Percentiles rank a stretch among this genome's conserved stretches.
Evolutionary conservation across 176 grass and related monocot species (phyloP).

Genomic region (Ensete glaucum): DNA sequence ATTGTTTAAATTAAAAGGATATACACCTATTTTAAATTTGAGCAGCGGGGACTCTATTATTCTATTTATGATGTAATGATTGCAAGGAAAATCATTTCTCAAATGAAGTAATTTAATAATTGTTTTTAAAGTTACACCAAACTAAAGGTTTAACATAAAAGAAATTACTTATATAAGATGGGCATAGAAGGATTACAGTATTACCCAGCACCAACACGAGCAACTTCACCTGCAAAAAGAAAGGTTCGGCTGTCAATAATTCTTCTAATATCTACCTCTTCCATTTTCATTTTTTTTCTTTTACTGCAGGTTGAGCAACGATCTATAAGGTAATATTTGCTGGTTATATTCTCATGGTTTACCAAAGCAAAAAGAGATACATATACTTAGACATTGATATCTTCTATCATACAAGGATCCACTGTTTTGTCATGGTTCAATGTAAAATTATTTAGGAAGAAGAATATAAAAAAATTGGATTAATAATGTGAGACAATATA

Average conservation of each 20-base stretch:
- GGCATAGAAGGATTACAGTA: conserved; percentile 5
- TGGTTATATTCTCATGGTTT: neutral
- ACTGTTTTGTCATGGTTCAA: neutral
- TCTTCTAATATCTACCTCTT: no score
- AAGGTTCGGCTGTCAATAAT: neutral
- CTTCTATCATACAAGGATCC: neutral
- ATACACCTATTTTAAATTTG: neutral
- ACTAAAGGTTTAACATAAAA: neutral
- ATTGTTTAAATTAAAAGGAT: neutral
- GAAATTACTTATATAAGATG: neutral
- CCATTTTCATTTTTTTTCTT: neutral
- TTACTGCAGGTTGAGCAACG: neutral
- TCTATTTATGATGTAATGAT: neutral
- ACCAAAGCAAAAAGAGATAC: no score
- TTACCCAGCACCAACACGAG: conserved; percentile 89
- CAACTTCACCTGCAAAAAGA: conserved; percentile 72
- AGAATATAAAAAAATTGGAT: neutral
- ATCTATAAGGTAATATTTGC: neutral
- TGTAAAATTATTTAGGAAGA: neutral
- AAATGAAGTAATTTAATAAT: neutral
- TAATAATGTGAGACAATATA: neutral
- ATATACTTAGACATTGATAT: no score
- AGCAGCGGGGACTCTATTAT: neutral
- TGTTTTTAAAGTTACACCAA: neutral
- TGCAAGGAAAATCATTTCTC: no score